phyloP scores from a whole-genome alignment of 306 rosid genomes.

The Dalbergia cultrata region DNA sequence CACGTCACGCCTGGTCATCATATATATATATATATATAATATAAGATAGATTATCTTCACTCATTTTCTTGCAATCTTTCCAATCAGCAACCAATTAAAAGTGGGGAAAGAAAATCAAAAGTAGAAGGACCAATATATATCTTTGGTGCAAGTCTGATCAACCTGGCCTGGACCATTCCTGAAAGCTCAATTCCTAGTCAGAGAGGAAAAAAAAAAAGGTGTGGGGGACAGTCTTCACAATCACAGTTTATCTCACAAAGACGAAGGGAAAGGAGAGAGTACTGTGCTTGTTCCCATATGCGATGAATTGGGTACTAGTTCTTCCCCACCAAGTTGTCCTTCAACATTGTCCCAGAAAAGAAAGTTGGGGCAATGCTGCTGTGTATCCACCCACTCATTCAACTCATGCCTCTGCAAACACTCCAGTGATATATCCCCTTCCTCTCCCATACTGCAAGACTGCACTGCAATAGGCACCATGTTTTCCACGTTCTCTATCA shows the following conservation, averaged over 20 bases:
- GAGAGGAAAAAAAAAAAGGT: not conserved
- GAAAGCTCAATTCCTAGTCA: not conserved
- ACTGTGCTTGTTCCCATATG: constrained; percentile 52
- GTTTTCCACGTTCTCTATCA: constrained; percentile 76
- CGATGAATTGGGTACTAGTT: constrained; percentile 58
- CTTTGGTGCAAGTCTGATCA: constrained; percentile 37
- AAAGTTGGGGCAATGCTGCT: constrained; percentile 77
- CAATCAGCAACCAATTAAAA: constrained; percentile 49
- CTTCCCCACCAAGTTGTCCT: constrained; percentile 63
- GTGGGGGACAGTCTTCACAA: not conserved
- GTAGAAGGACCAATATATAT: constrained; percentile 19
- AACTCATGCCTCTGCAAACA: constrained; percentile 75
- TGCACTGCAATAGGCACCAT: constrained; percentile 60
- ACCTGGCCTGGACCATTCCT: too few relatives aligned
- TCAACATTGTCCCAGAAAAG: constrained; percentile 83
- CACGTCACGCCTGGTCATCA: constrained; percentile 53
- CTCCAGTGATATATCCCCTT: constrained; percentile 67
- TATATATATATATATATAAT: constrained; percentile 4
- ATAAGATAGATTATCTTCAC: constrained; percentile 34
- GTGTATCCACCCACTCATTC: constrained; percentile 77
- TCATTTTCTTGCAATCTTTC: constrained; percentile 55
- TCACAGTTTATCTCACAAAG: constrained; percentile 47
- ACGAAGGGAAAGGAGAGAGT: constrained; percentile 78
- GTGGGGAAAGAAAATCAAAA: constrained; percentile 2
- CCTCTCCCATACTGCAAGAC: constrained; percentile 64